Evolutionary conservation across 441 rosid genomes (phyloP).

Genomic region (Mallotus japonicus): DNA sequence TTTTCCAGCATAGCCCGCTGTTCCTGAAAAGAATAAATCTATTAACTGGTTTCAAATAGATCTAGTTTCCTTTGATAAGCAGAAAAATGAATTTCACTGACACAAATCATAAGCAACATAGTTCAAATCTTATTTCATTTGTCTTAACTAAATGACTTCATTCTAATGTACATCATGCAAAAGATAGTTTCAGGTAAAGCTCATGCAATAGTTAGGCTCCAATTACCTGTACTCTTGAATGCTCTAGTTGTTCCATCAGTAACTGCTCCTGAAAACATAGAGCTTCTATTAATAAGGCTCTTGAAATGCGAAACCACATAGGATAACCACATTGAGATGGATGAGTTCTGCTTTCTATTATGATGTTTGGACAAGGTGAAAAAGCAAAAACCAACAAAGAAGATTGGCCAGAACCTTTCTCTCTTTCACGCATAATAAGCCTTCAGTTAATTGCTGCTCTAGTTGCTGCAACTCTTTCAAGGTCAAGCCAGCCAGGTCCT

Average conservation of each 20-base stretch:
- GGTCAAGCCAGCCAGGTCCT: conserved; percentile 57
- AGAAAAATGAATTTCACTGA: neutral
- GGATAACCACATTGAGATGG: neutral
- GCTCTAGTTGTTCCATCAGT: conserved; percentile 69
- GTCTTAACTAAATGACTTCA: neutral
- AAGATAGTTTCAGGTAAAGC: conserved; percentile 13
- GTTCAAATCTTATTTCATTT: neutral
- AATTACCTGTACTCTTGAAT: conserved; percentile 67
- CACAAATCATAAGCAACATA: neutral
- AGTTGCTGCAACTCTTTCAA: conserved; percentile 72
- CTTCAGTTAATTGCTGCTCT: conserved; percentile 65
- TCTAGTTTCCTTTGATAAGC: neutral
- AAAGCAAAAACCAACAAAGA: neutral
- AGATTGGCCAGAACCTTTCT: conserved; percentile 48
- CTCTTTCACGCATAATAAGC: conserved; percentile 64
- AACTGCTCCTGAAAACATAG: conserved; percentile 59
- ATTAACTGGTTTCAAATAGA: neutral
- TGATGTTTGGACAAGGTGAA: neutral
- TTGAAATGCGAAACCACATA: neutral
- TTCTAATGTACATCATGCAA: neutral
- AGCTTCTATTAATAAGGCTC: conserved; percentile 21
- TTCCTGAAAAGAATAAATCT: conserved; percentile 49
- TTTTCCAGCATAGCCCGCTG: conserved; percentile 82
- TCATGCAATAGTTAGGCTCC: conserved; percentile 10
- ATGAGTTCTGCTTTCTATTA: conserved; percentile 1